phyloP scores from a whole-genome alignment of 331 rosid species.

The Pyrus hybrid region DNA sequence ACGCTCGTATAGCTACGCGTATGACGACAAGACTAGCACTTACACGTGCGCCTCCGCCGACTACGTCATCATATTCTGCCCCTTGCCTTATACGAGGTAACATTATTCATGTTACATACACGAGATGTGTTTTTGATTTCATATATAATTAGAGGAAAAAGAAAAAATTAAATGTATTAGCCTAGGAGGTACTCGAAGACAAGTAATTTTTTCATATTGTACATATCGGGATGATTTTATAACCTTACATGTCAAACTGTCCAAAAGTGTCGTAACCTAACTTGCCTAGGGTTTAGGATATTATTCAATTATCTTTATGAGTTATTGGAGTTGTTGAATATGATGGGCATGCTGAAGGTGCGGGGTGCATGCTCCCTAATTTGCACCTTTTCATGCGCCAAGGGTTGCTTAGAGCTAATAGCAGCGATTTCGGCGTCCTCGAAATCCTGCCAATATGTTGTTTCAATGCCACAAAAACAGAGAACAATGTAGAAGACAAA shows the following conservation, averaged over 20 bases:
- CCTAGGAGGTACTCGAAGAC: neutral
- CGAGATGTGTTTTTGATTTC: neutral
- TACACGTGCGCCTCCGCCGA: slow-evolving; percentile 82
- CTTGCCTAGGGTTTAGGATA: neutral
- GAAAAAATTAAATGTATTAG: neutral
- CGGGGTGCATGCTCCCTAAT: neutral
- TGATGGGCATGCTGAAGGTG: neutral
- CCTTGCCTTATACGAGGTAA: slow-evolving; percentile 80
- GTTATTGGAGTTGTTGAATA: neutral
- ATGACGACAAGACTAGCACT: slow-evolving; percentile 91
- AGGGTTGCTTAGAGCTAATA: neutral
- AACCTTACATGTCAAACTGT: neutral
- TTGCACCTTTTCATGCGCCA: neutral
- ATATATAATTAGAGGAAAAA: too few species aligned
- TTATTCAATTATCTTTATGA: neutral
- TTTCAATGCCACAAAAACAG: neutral
- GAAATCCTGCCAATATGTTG: neutral
- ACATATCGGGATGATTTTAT: accelerated
- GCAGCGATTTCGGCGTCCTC: neutral
- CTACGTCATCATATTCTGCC: slow-evolving; percentile 73
- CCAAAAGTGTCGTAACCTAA: accelerated
- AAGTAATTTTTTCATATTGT: too few species aligned
- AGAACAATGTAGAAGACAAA: neutral
- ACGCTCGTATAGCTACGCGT: slow-evolving; percentile 96
- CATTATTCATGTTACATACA: neutral